Evolutionary conservation across 768 basidiomycete species (phyloP), one percentile per base, ranked within the genome.

Genomic region (Rickenella mellea): DNA sequence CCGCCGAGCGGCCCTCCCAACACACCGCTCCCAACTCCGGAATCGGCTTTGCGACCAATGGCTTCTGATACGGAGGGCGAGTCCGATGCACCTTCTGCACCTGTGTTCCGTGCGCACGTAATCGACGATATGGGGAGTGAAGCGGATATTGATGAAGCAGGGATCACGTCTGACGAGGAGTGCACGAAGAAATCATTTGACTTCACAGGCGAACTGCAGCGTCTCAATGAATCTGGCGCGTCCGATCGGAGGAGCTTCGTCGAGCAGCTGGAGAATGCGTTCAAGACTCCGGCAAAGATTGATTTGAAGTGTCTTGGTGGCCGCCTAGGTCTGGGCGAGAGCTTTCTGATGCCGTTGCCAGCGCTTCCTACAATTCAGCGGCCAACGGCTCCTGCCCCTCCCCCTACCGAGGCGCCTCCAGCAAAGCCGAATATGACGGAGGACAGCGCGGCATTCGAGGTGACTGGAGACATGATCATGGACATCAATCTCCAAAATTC

Each of bases 161-260:
- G 47, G 2, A 41, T 55, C 27, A 62, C 65, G 10, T 68, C 68
- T 0, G 78, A 75, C 11, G 78, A 79, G 41, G 74, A 74, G 40
- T 75, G 81, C 48, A 88, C 85, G 0, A 85, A 80, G 63, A 81
- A 73, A 51, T 83, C 79, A 1, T 90, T 89, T 46, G 86, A 90
- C 52, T 90, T 89, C 53, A 90, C 87, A 0, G 83, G 80, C 28
- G 87, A 88, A 56, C 59, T 89, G 40, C 62, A 71, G 57, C 77
- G 65, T 51, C 66, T 89, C 38, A 79, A 81, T 41, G 78, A 83
- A 50, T 79, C 76, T 5, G 80, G 81, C 26, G 83, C 53, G 1
- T 78, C 77, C 1, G 78, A 85, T 52, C 64, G 83, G 8, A 66
- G 59, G 10, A 88, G 85, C 58, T 90, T 90, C 53, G 80, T 89